phyloP scores from a whole-genome alignment of 1,284 basidiomycete species.

The Ganoderma lucidum region DNA sequence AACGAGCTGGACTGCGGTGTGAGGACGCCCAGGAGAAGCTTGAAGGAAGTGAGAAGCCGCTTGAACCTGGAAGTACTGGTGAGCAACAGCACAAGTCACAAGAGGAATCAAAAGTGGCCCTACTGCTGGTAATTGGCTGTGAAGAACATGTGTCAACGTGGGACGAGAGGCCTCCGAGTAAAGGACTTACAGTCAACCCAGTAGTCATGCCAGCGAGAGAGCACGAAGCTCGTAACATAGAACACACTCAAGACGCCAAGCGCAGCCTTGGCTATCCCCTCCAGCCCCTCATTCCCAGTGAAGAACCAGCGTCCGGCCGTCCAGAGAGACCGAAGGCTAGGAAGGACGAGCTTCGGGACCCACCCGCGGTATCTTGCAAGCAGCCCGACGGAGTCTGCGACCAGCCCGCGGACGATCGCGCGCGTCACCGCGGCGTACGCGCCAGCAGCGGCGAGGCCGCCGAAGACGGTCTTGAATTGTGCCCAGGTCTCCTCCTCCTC shows the following conservation, averaged over 20 bases:
- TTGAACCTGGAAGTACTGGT: conserved; percentile 38
- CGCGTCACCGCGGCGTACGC: conserved; percentile 44
- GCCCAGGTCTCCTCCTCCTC: conserved; percentile 88
- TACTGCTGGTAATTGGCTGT: conserved; percentile 48
- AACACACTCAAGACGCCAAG: conserved; percentile 25
- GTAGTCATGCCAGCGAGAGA: conserved; percentile 56
- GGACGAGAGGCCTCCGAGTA: not conserved
- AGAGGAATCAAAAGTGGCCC: conserved; percentile 2
- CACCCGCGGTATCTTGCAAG: conserved; percentile 4
- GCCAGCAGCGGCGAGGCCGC: conserved; percentile 71
- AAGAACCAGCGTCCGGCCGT: conserved; percentile 26
- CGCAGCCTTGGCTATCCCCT: conserved; percentile 21
- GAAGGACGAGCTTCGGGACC: conserved; percentile 9
- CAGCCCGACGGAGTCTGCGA: not conserved
- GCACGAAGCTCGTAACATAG: conserved; percentile 32
- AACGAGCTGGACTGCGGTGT: conserved; percentile 33
- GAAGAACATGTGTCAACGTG: conserved; percentile 14
- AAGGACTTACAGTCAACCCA: conserved; percentile 48
- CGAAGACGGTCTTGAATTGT: conserved; percentile 90
- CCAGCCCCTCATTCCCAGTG: conserved; percentile 6
- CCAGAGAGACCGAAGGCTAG: conserved; percentile 14
- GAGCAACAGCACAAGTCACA: not conserved
- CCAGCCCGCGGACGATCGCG: conserved; percentile 20
- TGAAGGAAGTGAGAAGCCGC: conserved; percentile 46
- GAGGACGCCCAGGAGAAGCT: conserved; percentile 43